phyloP scores from a whole-genome alignment of 371 early-diverging fungal species.

The Syncephalastrum monosporum region DNA sequence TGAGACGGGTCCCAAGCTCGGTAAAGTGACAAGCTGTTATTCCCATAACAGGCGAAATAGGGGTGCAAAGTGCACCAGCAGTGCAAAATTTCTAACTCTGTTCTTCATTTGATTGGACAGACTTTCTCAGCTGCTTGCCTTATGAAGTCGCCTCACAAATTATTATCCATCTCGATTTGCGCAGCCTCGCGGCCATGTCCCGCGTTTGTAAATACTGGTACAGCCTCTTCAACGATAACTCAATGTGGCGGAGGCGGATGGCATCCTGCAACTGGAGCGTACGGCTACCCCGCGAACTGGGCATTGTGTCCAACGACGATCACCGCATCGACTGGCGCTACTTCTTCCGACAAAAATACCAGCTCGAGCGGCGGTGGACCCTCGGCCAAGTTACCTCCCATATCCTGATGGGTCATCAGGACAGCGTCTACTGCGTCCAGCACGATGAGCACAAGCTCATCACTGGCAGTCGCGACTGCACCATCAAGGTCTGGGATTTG shows the following conservation, averaged over 20 bases:
- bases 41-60: too few relatives aligned
- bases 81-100: too few relatives aligned
- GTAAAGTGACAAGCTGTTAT: too few relatives aligned
- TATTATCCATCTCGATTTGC: conserved; percentile 11
- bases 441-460: conserved; percentile 81
- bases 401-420: conserved; percentile 78
- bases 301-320: conserved; percentile 1
- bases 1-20: too few relatives aligned
- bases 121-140: conserved; percentile 19
- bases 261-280: background rate
- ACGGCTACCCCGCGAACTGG: conserved; percentile 7
- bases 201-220: conserved; percentile 2
- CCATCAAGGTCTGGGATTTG: conserved; percentile 85
- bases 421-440: conserved; percentile 95
- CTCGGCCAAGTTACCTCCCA: conserved; percentile 32
- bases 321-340: conserved; percentile 28
- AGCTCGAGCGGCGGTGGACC: conserved; percentile 38
- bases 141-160: conserved; percentile 21
- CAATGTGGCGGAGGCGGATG: conserved; percentile 2
- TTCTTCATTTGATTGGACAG: conserved; percentile 6
- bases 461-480: conserved; percentile 92
- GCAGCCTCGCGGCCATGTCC: background rate
- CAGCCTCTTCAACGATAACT: background rate
- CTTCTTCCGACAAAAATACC: conserved; percentile 34
- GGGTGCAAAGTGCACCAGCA: too few relatives aligned